A percentile compares a stretch with the other conserved stretches of the same genome.
These are phyloP conservation scores for Cladophialophora chaetospira DNA, from an alignment of 2,329 filamentous ascomycete species.

Conservation along the genomic window DNA sequence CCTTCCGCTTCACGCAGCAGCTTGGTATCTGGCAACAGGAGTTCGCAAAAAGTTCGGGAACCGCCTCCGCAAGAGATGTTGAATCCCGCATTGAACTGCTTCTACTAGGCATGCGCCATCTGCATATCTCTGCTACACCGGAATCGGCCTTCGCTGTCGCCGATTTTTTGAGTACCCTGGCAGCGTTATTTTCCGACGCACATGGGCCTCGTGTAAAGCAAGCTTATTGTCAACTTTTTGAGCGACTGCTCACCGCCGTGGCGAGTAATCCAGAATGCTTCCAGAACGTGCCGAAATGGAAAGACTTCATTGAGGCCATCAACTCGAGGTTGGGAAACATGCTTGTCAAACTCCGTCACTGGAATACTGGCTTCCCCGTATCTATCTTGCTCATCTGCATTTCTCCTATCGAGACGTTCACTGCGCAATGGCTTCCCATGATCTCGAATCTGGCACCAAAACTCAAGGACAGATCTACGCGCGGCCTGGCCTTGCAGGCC, in stretches of 20 bases:
- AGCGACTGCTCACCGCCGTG: slow-evolving; percentile 81
- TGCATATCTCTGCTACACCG: slow-evolving; percentile 73
- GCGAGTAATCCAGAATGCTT: slow-evolving; percentile 78
- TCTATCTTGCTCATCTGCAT: slow-evolving; percentile 85
- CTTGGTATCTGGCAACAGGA: slow-evolving; percentile 78
- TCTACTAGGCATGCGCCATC: slow-evolving; percentile 85
- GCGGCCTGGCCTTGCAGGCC: slow-evolving; percentile 80
- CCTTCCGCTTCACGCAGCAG: slow-evolving; percentile 77
- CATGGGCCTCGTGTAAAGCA: slow-evolving; percentile 91
- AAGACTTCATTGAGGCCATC: slow-evolving; percentile 76
- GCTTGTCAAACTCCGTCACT: slow-evolving; percentile 89
- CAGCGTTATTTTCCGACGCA: slow-evolving; percentile 77
- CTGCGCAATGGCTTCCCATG: slow-evolving; percentile 81
- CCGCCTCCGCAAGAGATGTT: slow-evolving; percentile 63
- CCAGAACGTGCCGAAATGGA: slow-evolving; percentile 81
- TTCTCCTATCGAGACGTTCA: slow-evolving; percentile 80
- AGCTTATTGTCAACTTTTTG: slow-evolving; percentile 89
- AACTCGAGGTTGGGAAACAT: slow-evolving; percentile 79
- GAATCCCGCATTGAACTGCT: slow-evolving; percentile 86
- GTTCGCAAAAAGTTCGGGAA: slow-evolving; percentile 63
- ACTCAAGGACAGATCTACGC: slow-evolving; percentile 78
- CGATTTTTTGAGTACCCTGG: slow-evolving; percentile 80
- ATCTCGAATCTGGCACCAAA: slow-evolving; percentile 75
- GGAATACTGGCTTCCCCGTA: slow-evolving; percentile 83
- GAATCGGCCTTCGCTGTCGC: slow-evolving; percentile 60